phyloP scores from a whole-genome alignment of 345 rosid genomes.

The Jatropha curcas region DNA sequence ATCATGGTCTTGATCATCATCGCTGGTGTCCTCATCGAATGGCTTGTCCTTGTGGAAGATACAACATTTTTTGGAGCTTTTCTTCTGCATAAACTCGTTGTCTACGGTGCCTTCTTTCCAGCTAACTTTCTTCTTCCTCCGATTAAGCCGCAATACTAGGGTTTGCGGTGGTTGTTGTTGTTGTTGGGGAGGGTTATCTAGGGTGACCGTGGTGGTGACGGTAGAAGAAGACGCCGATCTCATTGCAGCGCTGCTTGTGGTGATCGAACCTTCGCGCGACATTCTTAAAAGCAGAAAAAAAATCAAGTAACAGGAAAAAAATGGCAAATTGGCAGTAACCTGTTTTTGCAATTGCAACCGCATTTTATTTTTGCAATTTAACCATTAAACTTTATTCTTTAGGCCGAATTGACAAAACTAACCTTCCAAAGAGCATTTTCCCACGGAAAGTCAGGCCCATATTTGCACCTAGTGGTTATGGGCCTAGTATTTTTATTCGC shows the following conservation, averaged over 20 bases:
- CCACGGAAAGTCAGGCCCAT: no score
- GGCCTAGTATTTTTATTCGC: no score
- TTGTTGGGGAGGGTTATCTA: constrained; percentile 35
- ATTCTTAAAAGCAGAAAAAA: background rate
- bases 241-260: background rate
- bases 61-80: constrained; percentile 96
- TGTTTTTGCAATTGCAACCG: no score
- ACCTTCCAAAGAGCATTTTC: no score
- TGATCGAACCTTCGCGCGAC: background rate
- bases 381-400: no score
- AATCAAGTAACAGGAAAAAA: no score
- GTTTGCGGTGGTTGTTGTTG: constrained; percentile 46
- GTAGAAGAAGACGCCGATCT: constrained; percentile 16
- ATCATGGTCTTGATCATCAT: constrained; percentile 52
- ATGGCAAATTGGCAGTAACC: no score
- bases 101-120: constrained; percentile 98
- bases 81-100: constrained; percentile 95
- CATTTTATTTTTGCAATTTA: no score
- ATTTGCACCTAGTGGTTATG: no score
- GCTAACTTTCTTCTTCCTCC: constrained; percentile 82
- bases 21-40: constrained; percentile 87
- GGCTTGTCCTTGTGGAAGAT: constrained; percentile 92
- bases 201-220: constrained; percentile 49
- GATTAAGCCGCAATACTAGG: constrained; percentile 61
- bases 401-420: no score